phyloP scores from a whole-genome alignment of 1,284 basidiomycete genomes.

The Microbotryum lychnidis-dioicae region DNA sequence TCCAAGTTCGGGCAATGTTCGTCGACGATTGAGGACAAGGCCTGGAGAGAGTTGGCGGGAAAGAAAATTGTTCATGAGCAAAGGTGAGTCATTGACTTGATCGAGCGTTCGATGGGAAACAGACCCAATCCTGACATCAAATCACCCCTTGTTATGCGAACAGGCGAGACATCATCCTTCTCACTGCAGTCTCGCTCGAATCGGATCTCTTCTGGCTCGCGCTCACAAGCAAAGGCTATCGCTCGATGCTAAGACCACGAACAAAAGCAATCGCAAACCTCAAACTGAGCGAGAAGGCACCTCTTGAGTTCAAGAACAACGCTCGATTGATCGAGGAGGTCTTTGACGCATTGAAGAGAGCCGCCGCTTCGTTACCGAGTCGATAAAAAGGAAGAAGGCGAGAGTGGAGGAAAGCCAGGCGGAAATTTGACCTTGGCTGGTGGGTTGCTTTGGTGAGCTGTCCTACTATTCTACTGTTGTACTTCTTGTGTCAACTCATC shows the following conservation, averaged over 20 bases:
- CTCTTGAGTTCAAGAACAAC: neutral
- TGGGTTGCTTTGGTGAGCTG: neutral
- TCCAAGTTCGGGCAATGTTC: conserved; percentile 7
- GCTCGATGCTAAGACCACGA: neutral
- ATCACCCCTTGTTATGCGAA: neutral
- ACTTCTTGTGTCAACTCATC: no score
- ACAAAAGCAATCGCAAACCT: neutral
- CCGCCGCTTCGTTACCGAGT: neutral
- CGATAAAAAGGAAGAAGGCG: neutral
- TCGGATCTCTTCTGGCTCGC: conserved; percentile 23
- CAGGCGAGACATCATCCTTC: conserved; percentile 10
- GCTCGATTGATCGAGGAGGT: neutral
- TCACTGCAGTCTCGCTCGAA: conserved; percentile 17
- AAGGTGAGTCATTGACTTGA: neutral
- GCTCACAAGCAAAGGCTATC: conserved; percentile 9
- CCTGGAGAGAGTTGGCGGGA: conserved; percentile 5
- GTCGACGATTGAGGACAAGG: conserved; percentile 10
- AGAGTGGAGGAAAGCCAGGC: neutral
- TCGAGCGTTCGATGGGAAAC: neutral
- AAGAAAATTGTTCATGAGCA: neutral
- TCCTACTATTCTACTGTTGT: no score
- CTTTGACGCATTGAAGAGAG: conserved; percentile 2
- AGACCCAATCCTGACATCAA: neutral
- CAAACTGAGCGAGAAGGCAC: neutral
- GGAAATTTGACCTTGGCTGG: neutral